These are phyloP conservation scores for Buxus sempervirens DNA, from an alignment of 164 flowering plant genomes.

Conservation along the genomic window DNA sequence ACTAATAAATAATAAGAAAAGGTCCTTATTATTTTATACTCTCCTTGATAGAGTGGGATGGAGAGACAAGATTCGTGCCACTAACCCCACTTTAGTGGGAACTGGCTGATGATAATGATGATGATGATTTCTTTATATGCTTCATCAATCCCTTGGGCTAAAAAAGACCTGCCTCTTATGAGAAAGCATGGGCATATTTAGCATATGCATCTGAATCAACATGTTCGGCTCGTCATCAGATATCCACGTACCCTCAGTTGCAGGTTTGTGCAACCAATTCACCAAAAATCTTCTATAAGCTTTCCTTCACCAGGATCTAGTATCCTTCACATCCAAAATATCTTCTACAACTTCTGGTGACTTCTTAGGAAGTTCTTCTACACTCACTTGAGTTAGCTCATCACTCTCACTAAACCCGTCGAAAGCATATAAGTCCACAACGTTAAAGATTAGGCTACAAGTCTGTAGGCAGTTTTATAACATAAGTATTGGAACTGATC, in stretches of 20 bases:
- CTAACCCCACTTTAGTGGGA: too few species aligned
- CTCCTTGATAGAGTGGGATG: too few species aligned
- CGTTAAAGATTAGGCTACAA: background rate
- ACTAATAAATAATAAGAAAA: too few species aligned
- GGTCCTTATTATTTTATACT: too few species aligned
- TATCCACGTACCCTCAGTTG: background rate
- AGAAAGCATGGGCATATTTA: background rate
- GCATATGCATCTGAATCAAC: background rate
- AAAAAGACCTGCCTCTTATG: background rate
- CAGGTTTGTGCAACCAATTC: background rate
- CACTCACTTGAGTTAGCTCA: background rate
- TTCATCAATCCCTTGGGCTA: too few species aligned
- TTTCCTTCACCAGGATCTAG: background rate
- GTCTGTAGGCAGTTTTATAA: background rate
- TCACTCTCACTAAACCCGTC: background rate
- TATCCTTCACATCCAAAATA: background rate
- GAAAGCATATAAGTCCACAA: background rate
- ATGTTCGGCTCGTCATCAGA: too few species aligned
- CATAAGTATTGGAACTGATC: background rate
- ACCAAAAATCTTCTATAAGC: background rate
- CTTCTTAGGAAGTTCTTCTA: background rate
- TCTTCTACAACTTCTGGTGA: background rate
- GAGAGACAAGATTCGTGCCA: too few species aligned
- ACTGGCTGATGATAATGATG: too few species aligned
- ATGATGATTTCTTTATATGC: too few species aligned